A percentile compares a stretch with the other conserved stretches of the same genome.
These are phyloP conservation scores for Zygoascus flipseniorum DNA, from an alignment of 805 yeast species.

Conservation along the genomic window DNA sequence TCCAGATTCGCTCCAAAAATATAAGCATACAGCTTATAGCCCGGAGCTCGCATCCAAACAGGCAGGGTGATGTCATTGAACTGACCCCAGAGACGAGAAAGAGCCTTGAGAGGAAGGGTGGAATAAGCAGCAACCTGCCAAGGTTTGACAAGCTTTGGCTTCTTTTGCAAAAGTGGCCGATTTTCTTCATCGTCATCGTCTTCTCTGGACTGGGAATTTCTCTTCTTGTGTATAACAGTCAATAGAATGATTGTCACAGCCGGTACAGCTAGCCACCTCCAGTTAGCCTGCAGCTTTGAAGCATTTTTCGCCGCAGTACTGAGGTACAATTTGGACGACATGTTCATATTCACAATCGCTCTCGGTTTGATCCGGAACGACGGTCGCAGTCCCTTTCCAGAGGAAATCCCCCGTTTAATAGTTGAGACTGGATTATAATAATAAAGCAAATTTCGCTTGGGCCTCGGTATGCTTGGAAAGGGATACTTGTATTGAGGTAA, in stretches of 20 bases:
- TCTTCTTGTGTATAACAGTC: conserved; percentile 13
- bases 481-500: conserved; percentile 9
- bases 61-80: conserved; percentile 80
- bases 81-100: conserved; percentile 92
- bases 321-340: neutral
- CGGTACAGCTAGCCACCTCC: conserved; percentile 22
- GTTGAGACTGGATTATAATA: conserved; percentile 19
- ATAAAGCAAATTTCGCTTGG: conserved; percentile 15
- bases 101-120: conserved; percentile 81
- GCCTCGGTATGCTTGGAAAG: conserved; percentile 20
- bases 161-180: neutral
- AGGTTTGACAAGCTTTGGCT: conserved; percentile 49
- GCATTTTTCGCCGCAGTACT: conserved; percentile 1
- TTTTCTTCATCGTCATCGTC: conserved; percentile 7
- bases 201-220: conserved; percentile 5
- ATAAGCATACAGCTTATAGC: conserved; percentile 67
- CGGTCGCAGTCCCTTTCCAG: neutral
- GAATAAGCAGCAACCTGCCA: conserved; percentile 89
- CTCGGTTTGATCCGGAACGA: neutral
- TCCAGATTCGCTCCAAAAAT: conserved; percentile 82
- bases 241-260: conserved; percentile 18
- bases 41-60: conserved; percentile 75
- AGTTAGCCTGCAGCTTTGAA: conserved; percentile 2
- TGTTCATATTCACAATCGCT: neutral
- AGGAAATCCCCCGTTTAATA: conserved; percentile 15